Evolutionary conservation across 192 early-diverging fungal genomes (phyloP).

Genomic region (Entomortierella beljakovae): DNA sequence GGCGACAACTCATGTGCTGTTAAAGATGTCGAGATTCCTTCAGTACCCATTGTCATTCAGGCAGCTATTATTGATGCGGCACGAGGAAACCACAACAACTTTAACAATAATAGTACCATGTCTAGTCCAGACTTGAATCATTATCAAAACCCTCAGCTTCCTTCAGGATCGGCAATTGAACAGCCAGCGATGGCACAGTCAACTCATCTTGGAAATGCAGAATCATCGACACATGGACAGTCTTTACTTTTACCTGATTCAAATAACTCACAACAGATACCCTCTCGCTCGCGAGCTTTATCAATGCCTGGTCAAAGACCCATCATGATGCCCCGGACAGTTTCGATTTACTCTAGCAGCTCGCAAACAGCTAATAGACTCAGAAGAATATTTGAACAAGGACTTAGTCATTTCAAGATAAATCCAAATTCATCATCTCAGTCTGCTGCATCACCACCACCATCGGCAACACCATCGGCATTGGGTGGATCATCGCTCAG

Average conservation of each 20-base stretch:
- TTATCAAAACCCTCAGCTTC: conserved; percentile 2
- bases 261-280: not conserved
- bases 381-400: conserved; percentile 44
- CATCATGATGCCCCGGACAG: conserved; percentile 37
- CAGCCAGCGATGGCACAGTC: not conserved
- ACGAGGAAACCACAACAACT: conserved; percentile 5
- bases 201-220: not conserved
- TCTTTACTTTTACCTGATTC: conserved; percentile 18
- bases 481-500: conserved; percentile 8
- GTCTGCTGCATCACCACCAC: not conserved
- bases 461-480: not conserved
- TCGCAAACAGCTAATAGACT: conserved; percentile 44
- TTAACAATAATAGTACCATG: conserved; percentile 8
- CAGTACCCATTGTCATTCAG: conserved; percentile 30
- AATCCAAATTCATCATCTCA: not conserved
- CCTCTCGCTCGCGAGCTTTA: conserved; percentile 33
- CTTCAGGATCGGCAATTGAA: not conserved
- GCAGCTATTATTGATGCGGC: conserved; percentile 49
- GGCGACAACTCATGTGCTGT: not conserved
- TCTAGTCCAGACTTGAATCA: conserved; percentile 42
- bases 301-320: conserved; percentile 48
- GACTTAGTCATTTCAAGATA: conserved; percentile 30
- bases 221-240: not conserved
- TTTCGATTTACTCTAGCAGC: conserved; percentile 51
- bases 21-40: conserved; percentile 18